Percentiles rank a stretch among this genome's conserved stretches.
Evolutionary conservation across 345 rosid genomes (phyloP).

Genomic region (Nasturtium officinale): DNA sequence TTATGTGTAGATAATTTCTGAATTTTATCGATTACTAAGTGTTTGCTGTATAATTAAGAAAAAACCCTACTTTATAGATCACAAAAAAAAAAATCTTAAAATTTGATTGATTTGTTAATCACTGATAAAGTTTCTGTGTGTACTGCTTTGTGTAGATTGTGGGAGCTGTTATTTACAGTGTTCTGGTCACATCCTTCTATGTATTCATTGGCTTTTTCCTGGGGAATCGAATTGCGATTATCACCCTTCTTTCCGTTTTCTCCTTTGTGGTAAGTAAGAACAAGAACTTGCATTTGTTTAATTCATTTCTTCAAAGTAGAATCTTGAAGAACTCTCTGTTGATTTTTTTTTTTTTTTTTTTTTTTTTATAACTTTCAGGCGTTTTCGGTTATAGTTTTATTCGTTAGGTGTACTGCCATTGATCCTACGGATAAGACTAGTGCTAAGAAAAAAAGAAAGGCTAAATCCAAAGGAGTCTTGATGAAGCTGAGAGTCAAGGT

Average conservation of each 20-base stretch:
- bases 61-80: not conserved
- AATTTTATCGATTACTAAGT: not conserved
- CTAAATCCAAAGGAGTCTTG: slow-evolving; percentile 54
- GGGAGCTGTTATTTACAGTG: slow-evolving; percentile 75
- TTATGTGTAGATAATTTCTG: not conserved
- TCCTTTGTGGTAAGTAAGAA: slow-evolving; percentile 64
- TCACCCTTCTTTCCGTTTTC: slow-evolving; percentile 60
- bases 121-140: not conserved
- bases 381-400: slow-evolving; percentile 68
- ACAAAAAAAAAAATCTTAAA: not conserved
- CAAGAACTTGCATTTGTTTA: not conserved
- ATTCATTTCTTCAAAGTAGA: not conserved
- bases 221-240: slow-evolving; percentile 76
- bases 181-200: slow-evolving; percentile 70
- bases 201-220: slow-evolving; percentile 78
- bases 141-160: slow-evolving; percentile 61
- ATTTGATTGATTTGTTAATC: not conserved
- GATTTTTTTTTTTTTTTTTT: not conserved
- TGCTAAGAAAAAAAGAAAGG: slow-evolving; percentile 61
- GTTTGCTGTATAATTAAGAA: slow-evolving; percentile 6
- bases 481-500: slow-evolving; percentile 71
- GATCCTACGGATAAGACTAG: slow-evolving; percentile 90
- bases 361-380: slow-evolving; percentile 52
- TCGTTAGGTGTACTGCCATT: slow-evolving; percentile 81
- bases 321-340: not conserved